phyloP scores from a whole-genome alignment of 1,139 yeast genomes.

The Nadsonia commutata region DNA sequence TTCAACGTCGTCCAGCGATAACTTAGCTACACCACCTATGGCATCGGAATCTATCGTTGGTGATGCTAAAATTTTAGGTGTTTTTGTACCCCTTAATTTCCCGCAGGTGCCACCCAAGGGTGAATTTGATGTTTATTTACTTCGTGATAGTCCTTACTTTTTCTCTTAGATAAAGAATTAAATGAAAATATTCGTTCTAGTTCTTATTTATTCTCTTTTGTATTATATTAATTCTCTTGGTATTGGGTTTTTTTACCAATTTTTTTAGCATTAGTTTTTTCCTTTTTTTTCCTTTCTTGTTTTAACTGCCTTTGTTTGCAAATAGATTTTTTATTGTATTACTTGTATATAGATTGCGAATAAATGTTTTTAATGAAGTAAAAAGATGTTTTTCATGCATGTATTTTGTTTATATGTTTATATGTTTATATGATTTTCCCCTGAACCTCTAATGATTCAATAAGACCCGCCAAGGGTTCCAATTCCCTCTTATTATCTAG shows the following conservation, averaged over 20 bases:
- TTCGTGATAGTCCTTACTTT: slow-evolving; percentile 66
- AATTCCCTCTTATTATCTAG: slow-evolving; percentile 58
- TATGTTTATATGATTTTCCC: slow-evolving; percentile 49
- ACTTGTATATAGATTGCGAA: neutral
- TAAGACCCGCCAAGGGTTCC: slow-evolving; percentile 62
- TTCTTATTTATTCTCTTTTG: slow-evolving; percentile 56
- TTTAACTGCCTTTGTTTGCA: too few species aligned
- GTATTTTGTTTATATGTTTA: too few species aligned
- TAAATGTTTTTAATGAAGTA: too few species aligned
- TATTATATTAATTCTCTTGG: neutral
- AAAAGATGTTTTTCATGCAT: too few species aligned
- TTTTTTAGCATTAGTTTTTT: too few species aligned
- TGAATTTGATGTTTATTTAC: slow-evolving; percentile 61
- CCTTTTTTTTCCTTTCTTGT: too few species aligned
- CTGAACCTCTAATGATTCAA: slow-evolving; percentile 67
- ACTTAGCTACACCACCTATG: neutral
- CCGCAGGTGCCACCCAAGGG: slow-evolving; percentile 76
- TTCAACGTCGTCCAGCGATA: neutral
- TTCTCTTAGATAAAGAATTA: slow-evolving; percentile 30
- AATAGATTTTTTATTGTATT: too few species aligned
- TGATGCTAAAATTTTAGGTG: slow-evolving; percentile 12
- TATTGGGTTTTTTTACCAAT: too few species aligned
- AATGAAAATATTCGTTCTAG: slow-evolving; percentile 47
- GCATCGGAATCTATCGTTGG: neutral
- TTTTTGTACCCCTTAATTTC: slow-evolving; percentile 48